These are phyloP conservation scores for Aspergillus texensis DNA, from an alignment of 2,329 filamentous ascomycete genomes.

Conservation along the genomic window DNA sequence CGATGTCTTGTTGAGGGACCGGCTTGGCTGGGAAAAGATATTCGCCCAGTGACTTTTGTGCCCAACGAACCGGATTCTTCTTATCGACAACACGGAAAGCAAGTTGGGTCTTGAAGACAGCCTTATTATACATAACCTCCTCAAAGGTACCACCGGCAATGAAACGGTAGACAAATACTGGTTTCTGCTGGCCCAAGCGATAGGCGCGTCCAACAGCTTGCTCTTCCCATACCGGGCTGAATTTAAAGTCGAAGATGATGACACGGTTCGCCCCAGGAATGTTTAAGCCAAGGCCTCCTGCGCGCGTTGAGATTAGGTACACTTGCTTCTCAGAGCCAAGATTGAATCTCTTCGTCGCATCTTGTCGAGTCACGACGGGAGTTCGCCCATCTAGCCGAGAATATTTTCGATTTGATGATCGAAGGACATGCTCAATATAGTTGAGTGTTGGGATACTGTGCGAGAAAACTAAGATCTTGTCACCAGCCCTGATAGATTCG, in stretches of 20 bases:
- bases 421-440: constrained; percentile 65
- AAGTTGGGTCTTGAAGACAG: constrained; percentile 81
- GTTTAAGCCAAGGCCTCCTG: constrained; percentile 82
- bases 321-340: constrained; percentile 53
- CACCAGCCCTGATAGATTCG: constrained; percentile 61
- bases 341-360: constrained; percentile 71
- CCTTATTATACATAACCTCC: constrained; percentile 69
- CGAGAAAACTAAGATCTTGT: constrained; percentile 82
- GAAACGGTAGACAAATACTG: constrained; percentile 83
- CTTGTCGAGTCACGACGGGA: constrained; percentile 59
- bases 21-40: constrained; percentile 63
- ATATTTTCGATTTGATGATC: constrained; percentile 48
- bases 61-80: constrained; percentile 71
- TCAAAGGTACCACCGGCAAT: constrained; percentile 79
- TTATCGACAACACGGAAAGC: constrained; percentile 80
- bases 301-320: constrained; percentile 80
- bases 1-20: constrained; percentile 56
- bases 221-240: constrained; percentile 78
- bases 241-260: constrained; percentile 81
- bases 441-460: constrained; percentile 71
- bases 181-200: constrained; percentile 78
- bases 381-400: constrained; percentile 71
- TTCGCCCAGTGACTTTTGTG: constrained; percentile 56
- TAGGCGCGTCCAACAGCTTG: constrained; percentile 87
- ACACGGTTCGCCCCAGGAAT: constrained; percentile 83